Conservation (phyloP, 352 stramenopile genomes). For the Nothophytophthora sp. region DNA sequence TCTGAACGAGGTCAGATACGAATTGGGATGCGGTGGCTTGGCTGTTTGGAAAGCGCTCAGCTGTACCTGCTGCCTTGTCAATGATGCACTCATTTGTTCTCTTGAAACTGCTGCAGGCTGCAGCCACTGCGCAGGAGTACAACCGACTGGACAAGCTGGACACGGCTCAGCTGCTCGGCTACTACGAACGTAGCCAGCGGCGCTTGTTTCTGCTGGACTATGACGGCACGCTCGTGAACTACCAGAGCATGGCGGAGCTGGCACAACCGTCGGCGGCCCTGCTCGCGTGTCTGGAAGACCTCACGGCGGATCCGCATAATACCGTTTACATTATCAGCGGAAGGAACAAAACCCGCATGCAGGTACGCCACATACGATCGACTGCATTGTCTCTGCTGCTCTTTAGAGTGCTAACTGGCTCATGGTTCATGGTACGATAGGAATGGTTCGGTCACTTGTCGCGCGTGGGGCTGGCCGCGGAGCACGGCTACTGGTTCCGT, state of each 20-base stretch:
- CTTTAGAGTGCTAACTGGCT: background rate
- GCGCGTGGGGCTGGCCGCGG: constrained; percentile 71
- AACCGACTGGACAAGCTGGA: constrained; percentile 88
- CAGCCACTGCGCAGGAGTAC: constrained; percentile 80
- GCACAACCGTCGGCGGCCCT: constrained; percentile 56
- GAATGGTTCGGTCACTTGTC: constrained; percentile 86
- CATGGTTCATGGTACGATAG: constrained; percentile 19
- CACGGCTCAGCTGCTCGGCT: constrained; percentile 76
- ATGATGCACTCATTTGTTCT: background rate
- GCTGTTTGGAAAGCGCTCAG: background rate
- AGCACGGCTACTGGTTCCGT: constrained; percentile 84
- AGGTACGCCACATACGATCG: no score
- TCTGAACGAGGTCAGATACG: constrained; percentile 51
- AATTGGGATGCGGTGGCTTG: background rate
- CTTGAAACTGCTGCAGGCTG: constrained; percentile 28
- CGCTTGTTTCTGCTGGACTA: constrained; percentile 88
- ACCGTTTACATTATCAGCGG: constrained; percentile 88
- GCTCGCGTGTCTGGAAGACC: constrained; percentile 65
- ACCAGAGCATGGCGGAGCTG: constrained; percentile 78
- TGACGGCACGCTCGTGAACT: constrained; percentile 82
- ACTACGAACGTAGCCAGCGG: constrained; percentile 82
- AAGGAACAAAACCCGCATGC: constrained; percentile 69
- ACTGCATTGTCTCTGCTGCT: background rate
- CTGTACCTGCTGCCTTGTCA: no score
- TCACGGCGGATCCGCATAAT: constrained; percentile 72